Percentiles rank a stretch among this genome's conserved stretches.
These are phyloP conservation scores for Debaryomyces prosopidis DNA, from an alignment of 805 yeast genomes.

Conservation along the genomic window DNA sequence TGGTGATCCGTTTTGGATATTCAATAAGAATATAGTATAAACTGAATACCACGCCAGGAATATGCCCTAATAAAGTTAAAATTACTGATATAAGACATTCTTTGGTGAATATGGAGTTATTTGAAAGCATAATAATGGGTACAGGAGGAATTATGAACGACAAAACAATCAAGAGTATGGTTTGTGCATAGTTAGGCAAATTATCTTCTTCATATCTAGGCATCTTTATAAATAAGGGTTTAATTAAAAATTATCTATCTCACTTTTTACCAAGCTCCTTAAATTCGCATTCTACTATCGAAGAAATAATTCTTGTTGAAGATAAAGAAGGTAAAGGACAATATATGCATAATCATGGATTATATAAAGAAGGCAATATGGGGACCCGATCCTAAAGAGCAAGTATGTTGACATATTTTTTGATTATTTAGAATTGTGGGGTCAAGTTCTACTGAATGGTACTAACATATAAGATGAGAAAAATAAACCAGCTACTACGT, in stretches of 20 bases:
- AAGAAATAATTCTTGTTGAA: too few relatives aligned
- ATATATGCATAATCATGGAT: slow-evolving; percentile 54
- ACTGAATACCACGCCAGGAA: slow-evolving; percentile 35
- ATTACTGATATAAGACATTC: slow-evolving; percentile 33
- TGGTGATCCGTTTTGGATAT: slow-evolving; percentile 9
- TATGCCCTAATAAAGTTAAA: slow-evolving; percentile 32
- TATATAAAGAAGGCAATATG: slow-evolving; percentile 82
- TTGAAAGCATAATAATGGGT: slow-evolving; percentile 32
- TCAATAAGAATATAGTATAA: slow-evolving; percentile 27
- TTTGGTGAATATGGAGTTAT: slow-evolving; percentile 30
- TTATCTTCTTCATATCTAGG: slow-evolving; percentile 1
- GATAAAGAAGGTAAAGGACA: too few relatives aligned
- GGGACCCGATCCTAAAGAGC: slow-evolving; percentile 97
- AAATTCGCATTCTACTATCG: not conserved
- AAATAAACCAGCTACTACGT: slow-evolving; percentile 75
- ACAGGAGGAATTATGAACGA: slow-evolving; percentile 40
- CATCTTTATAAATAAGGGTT: not conserved
- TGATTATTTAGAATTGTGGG: not conserved
- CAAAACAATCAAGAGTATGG: slow-evolving; percentile 26
- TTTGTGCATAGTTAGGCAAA: slow-evolving; percentile 13
- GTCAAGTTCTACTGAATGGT: not conserved
- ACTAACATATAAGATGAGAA: slow-evolving; percentile 49
- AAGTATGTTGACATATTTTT: slow-evolving; percentile 38
- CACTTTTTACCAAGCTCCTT: not conserved
- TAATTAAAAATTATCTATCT: not conserved